These are phyloP conservation scores for Cercospora sojina DNA, from an alignment of 2,329 filamentous ascomycete species.

Conservation along the genomic window DNA sequence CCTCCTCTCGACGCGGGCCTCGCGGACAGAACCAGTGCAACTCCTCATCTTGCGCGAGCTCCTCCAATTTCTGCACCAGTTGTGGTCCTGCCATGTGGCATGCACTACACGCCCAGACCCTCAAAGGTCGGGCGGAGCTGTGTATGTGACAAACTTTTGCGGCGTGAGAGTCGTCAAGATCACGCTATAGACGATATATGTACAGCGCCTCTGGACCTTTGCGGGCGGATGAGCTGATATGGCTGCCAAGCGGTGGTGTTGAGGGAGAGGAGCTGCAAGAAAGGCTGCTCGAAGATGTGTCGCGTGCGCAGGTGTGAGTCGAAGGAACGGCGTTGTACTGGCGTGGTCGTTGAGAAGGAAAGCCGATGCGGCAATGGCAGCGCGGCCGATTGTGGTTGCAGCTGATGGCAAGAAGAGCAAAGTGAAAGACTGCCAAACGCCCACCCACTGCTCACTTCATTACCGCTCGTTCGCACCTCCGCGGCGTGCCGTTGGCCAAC, in stretches of 20 bases:
- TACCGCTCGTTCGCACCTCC: not conserved
- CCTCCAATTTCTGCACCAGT: conserved; percentile 25
- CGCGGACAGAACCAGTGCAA: conserved; percentile 53
- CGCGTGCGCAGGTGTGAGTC: not conserved
- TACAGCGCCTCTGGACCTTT: not conserved
- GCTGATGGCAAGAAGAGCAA: not conserved
- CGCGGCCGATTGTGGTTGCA: not conserved
- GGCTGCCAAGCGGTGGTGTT: not conserved
- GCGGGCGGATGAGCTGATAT: not conserved
- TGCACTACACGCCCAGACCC: not conserved
- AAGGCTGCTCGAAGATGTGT: not conserved
- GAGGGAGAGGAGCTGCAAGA: not conserved
- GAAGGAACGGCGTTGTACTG: not conserved
- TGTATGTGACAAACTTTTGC: not conserved
- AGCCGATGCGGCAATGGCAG: not conserved
- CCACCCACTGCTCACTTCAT: not conserved
- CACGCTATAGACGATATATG: not conserved
- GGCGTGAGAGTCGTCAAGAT: not conserved
- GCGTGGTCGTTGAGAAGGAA: not conserved
- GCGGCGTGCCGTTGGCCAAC: not conserved
- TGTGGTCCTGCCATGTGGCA: conserved; percentile 18
- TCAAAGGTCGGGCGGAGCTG: not conserved
- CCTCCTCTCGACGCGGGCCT: conserved; percentile 36
- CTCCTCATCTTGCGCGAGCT: conserved; percentile 34
- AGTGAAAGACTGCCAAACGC: not conserved